Base-by-base conservation (phyloP, 2,329 filamentous ascomycete genomes). In the Simplicillium aogashimaense region DNA sequence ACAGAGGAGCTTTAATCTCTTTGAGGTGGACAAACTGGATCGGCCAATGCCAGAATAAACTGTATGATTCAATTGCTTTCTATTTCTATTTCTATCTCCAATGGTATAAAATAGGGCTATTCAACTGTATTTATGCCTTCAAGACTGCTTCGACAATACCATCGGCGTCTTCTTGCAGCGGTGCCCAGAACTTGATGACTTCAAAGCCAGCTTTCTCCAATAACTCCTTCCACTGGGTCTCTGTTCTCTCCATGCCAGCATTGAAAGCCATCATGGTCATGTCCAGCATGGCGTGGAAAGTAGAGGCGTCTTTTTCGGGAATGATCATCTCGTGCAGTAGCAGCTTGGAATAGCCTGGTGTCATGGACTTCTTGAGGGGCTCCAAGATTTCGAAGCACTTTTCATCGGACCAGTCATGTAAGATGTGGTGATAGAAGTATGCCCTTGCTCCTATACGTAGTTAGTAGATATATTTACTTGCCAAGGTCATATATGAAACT, bases 291-390 rank as follows among this genome's bases (percentile, higher is more conserved):
- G 50, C 47, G 4, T 45, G 32, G 4, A 39, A 37, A 11, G 31
- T 39, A 15, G 45, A 30, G 3, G 49, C 45, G 13, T 39, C 29
- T 12, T 29, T 39, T 8, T 45, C 41, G 6, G 49, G 44, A 11
- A 47, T 44, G 4, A 59, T 47, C 31, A 49, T 49, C 16, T 58
- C 54, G 29, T 57, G 49, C 36, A 61, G 53, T 9, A 61, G 45
- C 3, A 60, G 36, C 30, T 49, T 53, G 36, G 50, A 52, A 36
- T 59, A 58, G 7, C 54, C 56, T 7, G 52, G 40, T 13, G 30
- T 44, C 50, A 51, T 50, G 10, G 46, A 45, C 4, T 33, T 40
- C n/a, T 34, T 35, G 20, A 47, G 36, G 14, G 38, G 38, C 16
- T 16, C 29, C 14, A 54, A 37, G 7, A 55, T 53, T 33, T 45